Percentiles rank a stretch among this genome's conserved stretches.
phyloP scores from a whole-genome alignment of 2,329 filamentous ascomycete species.

The Penicillium griseofulvum region DNA sequence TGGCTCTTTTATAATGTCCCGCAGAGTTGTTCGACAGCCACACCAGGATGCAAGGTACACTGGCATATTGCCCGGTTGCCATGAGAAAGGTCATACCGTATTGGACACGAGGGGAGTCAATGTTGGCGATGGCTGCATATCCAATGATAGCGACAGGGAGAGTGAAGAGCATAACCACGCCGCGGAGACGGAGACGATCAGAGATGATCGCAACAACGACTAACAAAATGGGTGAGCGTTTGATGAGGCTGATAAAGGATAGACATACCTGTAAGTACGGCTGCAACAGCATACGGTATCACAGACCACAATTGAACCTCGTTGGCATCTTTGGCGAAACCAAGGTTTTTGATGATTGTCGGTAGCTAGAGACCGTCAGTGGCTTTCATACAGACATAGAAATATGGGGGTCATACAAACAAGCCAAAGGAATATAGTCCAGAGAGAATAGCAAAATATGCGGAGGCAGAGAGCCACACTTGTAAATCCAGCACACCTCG shows the following conservation, averaged over 20 bases:
- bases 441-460: slow-evolving; percentile 59
- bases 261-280: slow-evolving; percentile 51
- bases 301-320: slow-evolving; percentile 63
- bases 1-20: slow-evolving; percentile 68
- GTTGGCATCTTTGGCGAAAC: slow-evolving; percentile 55
- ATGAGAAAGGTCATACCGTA: slow-evolving; percentile 68
- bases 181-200: slow-evolving; percentile 59
- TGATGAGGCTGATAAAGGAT: not conserved
- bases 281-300: slow-evolving; percentile 62
- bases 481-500: slow-evolving; percentile 61
- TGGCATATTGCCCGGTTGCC: slow-evolving; percentile 63
- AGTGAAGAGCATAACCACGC: slow-evolving; percentile 61
- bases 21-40: slow-evolving; percentile 69
- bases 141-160: slow-evolving; percentile 64
- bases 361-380: slow-evolving; percentile 49
- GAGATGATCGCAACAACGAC: slow-evolving; percentile 53
- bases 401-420: slow-evolving; percentile 48
- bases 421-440: slow-evolving; percentile 64
- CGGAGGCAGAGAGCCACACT: slow-evolving; percentile 61
- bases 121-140: slow-evolving; percentile 62
- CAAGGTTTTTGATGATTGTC: slow-evolving; percentile 61
- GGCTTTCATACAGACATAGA: not conserved
- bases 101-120: slow-evolving; percentile 51
- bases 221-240: slow-evolving; percentile 8
- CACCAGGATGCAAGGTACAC: slow-evolving; percentile 61